Base-by-base conservation (phyloP, 2,329 filamentous ascomycete genomes). In the Cordyceps farinosa region DNA sequence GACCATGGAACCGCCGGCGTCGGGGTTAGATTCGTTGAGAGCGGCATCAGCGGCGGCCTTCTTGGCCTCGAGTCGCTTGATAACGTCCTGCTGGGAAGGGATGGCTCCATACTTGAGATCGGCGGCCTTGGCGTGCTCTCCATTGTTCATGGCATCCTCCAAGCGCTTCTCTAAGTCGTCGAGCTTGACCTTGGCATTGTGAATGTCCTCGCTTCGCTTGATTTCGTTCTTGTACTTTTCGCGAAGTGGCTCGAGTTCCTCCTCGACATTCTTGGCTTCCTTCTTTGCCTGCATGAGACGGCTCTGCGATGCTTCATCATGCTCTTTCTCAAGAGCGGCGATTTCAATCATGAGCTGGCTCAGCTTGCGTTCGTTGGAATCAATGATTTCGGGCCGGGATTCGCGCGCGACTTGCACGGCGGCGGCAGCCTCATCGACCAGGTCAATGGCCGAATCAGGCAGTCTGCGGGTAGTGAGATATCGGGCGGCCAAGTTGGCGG, bases 21-120 rank as follows among this genome's bases (percentile, higher is more conserved):
- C 90, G 34, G 79, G 78, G 36, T 78, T 79, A 10, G 73, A 75
- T 6, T 80, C 78, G 69, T 80, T 87, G n/a, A 88, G 79, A 15
- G 84, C 85, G 10, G 87, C 89, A 74, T 98, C 95, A 3, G 90
- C 90, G 54, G 84, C 85, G 17, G 86, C 85, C 76, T 96, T 94
- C 66, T 94, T 89, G 57, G 81, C 82, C 78, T 99, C 95, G 10
- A 98, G 85, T 65, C 86, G 79, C 72, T 89, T 87, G 76, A 99
- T 99, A 66, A 88, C 84, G 34, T 82, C 77, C 74, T 95, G 88
- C 69, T 96, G 90, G 73, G 98, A 94, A 0, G 95, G 95, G 67
- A 99, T 98, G 65, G 94, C 95, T 73, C 97, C 97, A 80, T 98
- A 98, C 75, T 96, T 90, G 67, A 99, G 84, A 77, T 99, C 95